Evolutionary conservation across 177 flowering plant genomes (phyloP).

Genomic region (Vitis hybrid): DNA sequence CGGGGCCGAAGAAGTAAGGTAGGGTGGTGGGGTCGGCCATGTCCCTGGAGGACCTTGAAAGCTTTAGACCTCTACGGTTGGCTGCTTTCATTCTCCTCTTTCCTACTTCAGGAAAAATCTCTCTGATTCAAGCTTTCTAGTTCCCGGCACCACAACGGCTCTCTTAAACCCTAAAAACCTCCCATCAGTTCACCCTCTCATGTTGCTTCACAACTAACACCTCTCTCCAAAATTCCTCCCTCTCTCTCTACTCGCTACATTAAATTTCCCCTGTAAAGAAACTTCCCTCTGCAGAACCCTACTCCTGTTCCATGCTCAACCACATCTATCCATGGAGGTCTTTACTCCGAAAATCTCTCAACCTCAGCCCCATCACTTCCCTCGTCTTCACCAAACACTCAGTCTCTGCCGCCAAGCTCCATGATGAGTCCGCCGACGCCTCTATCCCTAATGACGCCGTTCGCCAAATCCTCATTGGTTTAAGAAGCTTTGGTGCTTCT

Average conservation of each 20-base stretch:
- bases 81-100: too few species aligned
- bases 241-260: too few species aligned
- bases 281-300: neutral
- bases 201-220: too few species aligned
- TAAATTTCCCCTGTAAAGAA: constrained; percentile 3
- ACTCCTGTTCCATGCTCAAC: constrained; percentile 12
- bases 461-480: constrained; percentile 8
- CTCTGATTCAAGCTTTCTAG: neutral
- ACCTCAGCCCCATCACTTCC: neutral
- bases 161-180: constrained; percentile 2
- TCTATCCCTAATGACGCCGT: neutral
- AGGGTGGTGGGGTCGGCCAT: too few species aligned
- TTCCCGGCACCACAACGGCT: constrained; percentile 1
- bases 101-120: neutral
- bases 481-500: constrained; percentile 11
- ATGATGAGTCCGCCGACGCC: constrained; percentile 1
- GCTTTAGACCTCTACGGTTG: too few species aligned
- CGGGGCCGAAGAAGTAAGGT: too few species aligned
- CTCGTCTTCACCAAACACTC: constrained; percentile 7
- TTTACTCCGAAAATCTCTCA: neutral
- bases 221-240: too few species aligned
- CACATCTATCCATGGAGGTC: neutral
- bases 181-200: neutral
- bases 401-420: constrained; percentile 14
- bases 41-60: too few species aligned